phyloP scores from a whole-genome alignment of 768 basidiomycete species.

The Hypholoma sublateritium region DNA sequence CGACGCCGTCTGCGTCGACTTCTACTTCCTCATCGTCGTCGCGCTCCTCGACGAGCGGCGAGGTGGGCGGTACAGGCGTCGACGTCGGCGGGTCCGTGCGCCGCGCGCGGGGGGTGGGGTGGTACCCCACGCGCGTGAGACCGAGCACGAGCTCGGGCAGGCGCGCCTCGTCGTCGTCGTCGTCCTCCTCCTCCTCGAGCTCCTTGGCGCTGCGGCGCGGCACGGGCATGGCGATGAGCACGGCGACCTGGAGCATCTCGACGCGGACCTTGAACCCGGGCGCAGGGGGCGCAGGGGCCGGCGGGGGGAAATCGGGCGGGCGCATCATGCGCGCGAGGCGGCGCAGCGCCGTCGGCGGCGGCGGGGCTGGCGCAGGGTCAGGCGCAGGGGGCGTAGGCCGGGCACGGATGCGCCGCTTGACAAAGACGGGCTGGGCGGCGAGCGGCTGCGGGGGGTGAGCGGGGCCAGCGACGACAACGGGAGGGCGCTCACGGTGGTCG shows the following conservation, averaged over 20 bases:
- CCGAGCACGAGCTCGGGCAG: too few species aligned
- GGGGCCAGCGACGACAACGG: not conserved
- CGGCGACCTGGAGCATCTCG: slow-evolving; percentile 51
- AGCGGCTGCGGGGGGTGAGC: slow-evolving; percentile 31
- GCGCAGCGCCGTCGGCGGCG: not conserved
- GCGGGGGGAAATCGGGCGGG: not conserved
- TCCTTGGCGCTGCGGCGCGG: slow-evolving; percentile 14
- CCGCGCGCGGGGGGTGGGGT: too few species aligned
- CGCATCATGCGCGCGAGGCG: not conserved
- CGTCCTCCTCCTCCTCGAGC: too few species aligned
- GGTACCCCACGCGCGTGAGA: too few species aligned
- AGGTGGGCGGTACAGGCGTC: too few species aligned
- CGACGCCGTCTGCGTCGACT: too few species aligned
- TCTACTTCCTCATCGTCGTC: too few species aligned
- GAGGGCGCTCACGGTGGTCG: slow-evolving; percentile 42
- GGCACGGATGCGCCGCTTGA: slow-evolving; percentile 30
- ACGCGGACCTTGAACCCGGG: slow-evolving; percentile 22
- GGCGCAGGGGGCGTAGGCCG: slow-evolving; percentile 8
- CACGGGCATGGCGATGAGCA: slow-evolving; percentile 59
- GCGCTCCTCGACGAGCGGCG: too few species aligned
- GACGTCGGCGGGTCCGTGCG: too few species aligned
- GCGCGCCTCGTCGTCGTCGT: too few species aligned
- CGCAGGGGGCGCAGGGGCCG: not conserved
- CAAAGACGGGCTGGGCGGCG: slow-evolving; percentile 35
- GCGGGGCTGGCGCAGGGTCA: not conserved